Conservation (phyloP, 495 filamentous ascomycete genomes). For the Talaromyces nanjingensis region DNA sequence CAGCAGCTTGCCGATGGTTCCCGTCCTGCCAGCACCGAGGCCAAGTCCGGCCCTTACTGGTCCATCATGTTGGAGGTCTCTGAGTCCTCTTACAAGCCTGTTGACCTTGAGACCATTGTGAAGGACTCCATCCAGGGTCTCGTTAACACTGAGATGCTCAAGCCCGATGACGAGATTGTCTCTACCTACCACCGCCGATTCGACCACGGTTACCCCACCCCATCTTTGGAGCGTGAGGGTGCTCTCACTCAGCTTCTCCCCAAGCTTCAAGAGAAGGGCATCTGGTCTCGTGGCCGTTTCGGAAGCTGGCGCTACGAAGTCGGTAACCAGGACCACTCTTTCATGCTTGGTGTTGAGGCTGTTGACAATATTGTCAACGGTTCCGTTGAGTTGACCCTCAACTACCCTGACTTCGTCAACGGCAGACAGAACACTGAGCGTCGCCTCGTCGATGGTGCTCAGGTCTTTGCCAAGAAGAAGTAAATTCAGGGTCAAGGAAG, state of each 20-base stretch:
- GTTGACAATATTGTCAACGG: slow-evolving; percentile 94
- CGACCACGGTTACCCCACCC: slow-evolving; percentile 98
- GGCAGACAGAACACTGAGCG: slow-evolving; percentile 80
- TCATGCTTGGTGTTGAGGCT: slow-evolving; percentile 98
- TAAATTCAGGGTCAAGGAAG: slow-evolving; percentile 1
- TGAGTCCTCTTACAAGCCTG: slow-evolving; percentile 90
- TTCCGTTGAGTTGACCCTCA: slow-evolving; percentile 89
- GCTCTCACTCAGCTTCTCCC: slow-evolving; percentile 89
- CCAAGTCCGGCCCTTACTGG: slow-evolving; percentile 93
- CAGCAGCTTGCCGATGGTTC: slow-evolving; percentile 77
- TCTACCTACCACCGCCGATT: slow-evolving; percentile 98
- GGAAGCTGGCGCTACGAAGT: slow-evolving; percentile 98
- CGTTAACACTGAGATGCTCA: slow-evolving; percentile 94
- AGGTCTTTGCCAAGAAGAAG: slow-evolving; percentile 49
- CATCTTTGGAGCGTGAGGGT: slow-evolving; percentile 88
- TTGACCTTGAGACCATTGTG: slow-evolving; percentile 75
- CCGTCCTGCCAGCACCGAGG: slow-evolving; percentile 57
- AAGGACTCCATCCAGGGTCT: slow-evolving; percentile 91
- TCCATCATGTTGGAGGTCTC: slow-evolving; percentile 99
- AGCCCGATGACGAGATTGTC: slow-evolving; percentile 86
- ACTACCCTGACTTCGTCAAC: slow-evolving; percentile 99
- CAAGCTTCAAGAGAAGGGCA: slow-evolving; percentile 81
- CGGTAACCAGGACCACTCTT: slow-evolving; percentile 95
- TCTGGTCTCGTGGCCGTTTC: slow-evolving; percentile 94
- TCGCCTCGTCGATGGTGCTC: slow-evolving; percentile 71